These are phyloP conservation scores for Metarhizium robertsii DNA, from an alignment of 2,329 filamentous ascomycete genomes.

Conservation along the genomic window DNA sequence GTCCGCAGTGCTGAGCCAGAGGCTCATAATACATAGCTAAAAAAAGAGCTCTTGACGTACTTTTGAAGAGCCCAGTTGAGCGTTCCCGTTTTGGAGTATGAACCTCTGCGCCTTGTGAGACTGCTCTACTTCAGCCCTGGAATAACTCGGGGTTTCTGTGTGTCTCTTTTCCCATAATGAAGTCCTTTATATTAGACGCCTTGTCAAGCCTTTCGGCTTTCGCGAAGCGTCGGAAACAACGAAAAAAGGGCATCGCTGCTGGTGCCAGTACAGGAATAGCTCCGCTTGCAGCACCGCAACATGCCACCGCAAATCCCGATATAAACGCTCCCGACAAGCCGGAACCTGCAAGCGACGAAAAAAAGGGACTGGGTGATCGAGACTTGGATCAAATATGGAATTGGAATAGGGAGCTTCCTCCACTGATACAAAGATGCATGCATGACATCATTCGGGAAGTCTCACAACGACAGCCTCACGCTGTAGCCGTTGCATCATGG, in stretches of 20 bases:
- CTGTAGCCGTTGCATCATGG: constrained; percentile 38
- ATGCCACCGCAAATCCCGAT: background rate
- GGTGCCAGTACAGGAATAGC: background rate
- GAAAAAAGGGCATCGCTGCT: background rate
- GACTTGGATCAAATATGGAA: constrained; percentile 36
- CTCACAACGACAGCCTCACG: constrained; percentile 25
- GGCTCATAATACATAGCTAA: background rate
- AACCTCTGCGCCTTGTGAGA: background rate
- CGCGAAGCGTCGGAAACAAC: background rate
- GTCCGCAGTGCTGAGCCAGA: background rate
- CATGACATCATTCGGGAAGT: constrained; percentile 36
- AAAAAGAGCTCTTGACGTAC: background rate
- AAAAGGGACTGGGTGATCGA: background rate
- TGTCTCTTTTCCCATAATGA: background rate
- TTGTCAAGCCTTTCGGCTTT: too few species aligned
- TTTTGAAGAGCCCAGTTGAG: background rate
- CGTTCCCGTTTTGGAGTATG: background rate
- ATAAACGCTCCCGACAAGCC: background rate
- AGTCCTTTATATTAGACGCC: background rate
- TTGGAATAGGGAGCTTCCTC: constrained; percentile 35
- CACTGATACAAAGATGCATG: constrained; percentile 31
- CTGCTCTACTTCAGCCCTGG: background rate
- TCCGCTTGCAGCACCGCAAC: background rate
- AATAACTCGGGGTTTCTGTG: background rate
- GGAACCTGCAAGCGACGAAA: background rate